Base-by-base conservation (phyloP, 1,284 basidiomycete genomes). In the Cutaneotrichosporon arboriforme region DNA sequence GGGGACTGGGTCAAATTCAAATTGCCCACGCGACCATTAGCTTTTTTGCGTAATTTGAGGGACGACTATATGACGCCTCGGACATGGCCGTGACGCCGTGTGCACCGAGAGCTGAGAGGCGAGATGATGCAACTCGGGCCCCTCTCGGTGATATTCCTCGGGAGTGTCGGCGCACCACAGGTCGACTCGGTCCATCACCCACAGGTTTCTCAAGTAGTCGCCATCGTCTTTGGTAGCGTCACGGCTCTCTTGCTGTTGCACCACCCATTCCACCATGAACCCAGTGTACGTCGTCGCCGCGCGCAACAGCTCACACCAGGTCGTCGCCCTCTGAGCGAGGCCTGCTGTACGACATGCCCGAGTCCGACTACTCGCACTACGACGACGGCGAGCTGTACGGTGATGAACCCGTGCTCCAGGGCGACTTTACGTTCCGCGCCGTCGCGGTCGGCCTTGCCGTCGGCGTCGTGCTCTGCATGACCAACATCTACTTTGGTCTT, bases 401-500 rank as follows among this genome's bases (percentile, higher is more conserved):
- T 18, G 53, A 54, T 13, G 57, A 57, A 39, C 57, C 64, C 10
- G 51, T 56, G 9, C 53, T 68, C 35, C 62, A 71, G 44, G 65
- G 65, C 15, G 71, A 74, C 46, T 72, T 74, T 47, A 70, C 74
- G 2, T 58, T 70, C 17, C 61, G 75, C 45, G 74, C 75, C 0
- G 69, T 77, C 1, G 17, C 62, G 1, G 70, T 70, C 10, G 75
- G 75, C 1, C 57, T 77, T 5, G 57, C 64, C 2, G 75, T 76
- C 7, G 74, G 74, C 1, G 66, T 70, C 3, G 52, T 73, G 17
- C 59, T 75, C 33, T 72, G 73, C 59, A 66, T 75, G 65, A 75
- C 74, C 20, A 77, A 77, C 56, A 68, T 76, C 39, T 76, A 77
- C 59, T 76, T 77, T 51, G 74, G 74, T 4, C 63, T 76, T 2